These are phyloP conservation scores for Pseudopithomyces chartarum DNA, from an alignment of 2,329 filamentous ascomycete genomes.

Conservation along the genomic window DNA sequence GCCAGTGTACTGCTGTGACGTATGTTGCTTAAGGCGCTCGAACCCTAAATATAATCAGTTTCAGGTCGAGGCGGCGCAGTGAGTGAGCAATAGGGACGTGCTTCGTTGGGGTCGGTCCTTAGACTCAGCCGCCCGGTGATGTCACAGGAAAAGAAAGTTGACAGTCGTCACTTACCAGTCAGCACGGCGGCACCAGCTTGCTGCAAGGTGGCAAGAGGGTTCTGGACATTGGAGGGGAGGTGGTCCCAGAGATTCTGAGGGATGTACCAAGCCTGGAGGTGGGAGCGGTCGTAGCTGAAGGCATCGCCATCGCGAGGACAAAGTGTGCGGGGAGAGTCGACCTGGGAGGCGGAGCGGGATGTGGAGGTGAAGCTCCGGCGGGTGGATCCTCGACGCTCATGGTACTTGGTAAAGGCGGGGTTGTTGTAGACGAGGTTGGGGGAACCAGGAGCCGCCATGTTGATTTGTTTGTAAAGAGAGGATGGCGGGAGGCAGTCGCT, in stretches of 20 bases:
- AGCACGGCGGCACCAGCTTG: constrained; percentile 52
- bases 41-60: constrained; percentile 30
- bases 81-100: background rate
- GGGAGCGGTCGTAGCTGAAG: constrained; percentile 43
- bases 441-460: constrained; percentile 27
- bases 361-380: constrained; percentile 33
- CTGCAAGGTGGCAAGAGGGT: constrained; percentile 44
- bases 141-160: constrained; percentile 14
- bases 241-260: constrained; percentile 42
- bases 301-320: constrained; percentile 43
- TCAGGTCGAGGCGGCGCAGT: background rate
- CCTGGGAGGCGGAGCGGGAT: constrained; percentile 22
- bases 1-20: constrained; percentile 16
- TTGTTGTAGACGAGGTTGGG: constrained; percentile 29
- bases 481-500: background rate
- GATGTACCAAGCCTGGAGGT: constrained; percentile 47
- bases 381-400: constrained; percentile 31
- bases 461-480: constrained; percentile 8
- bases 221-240: constrained; percentile 43
- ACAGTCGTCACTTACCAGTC: constrained; percentile 42
- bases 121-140: constrained; percentile 12
- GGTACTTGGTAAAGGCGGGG: constrained; percentile 18
- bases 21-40: constrained; percentile 37
- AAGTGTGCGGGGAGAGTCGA: constrained; percentile 36
- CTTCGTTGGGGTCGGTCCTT: constrained; percentile 5